Conservation (phyloP, 2,329 filamentous ascomycete species). For the Fusarium liriodendri region DNA sequence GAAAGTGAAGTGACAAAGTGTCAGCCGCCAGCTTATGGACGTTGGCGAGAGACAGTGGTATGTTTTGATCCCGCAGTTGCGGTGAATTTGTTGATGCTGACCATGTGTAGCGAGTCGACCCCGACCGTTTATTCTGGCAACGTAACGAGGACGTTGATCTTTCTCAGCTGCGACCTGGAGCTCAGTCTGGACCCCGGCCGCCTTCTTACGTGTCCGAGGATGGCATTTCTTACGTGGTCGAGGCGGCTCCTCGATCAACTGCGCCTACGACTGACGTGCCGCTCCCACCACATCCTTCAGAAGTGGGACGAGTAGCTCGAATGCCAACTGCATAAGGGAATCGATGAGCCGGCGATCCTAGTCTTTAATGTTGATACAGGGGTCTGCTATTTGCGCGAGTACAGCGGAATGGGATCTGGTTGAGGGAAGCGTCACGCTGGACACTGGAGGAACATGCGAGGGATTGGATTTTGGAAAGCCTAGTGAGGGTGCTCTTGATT, state of each 20-base stretch:
- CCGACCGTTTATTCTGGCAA: constrained; percentile 84
- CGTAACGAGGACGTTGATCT: constrained; percentile 62
- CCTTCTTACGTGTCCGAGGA: constrained; percentile 83
- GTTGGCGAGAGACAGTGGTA: constrained; percentile 87
- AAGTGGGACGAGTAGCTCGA: constrained; percentile 48
- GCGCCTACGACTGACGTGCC: constrained; percentile 59
- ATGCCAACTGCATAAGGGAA: constrained; percentile 27
- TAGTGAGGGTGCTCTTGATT: constrained; percentile 6
- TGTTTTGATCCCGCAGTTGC: constrained; percentile 48
- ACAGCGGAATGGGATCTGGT: background rate
- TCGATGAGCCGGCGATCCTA: background rate
- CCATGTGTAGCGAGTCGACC: constrained; percentile 74
- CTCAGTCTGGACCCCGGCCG: constrained; percentile 61
- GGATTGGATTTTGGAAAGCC: background rate
- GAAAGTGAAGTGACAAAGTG: constrained; percentile 66
- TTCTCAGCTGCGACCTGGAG: constrained; percentile 36
- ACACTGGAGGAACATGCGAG: background rate
- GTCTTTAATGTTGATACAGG: background rate
- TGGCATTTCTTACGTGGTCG: constrained; percentile 77
- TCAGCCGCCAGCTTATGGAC: constrained; percentile 85
- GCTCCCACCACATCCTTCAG: constrained; percentile 61
- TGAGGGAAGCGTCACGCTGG: background rate
- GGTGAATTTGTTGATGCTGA: constrained; percentile 9
- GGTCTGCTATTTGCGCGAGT: too few species aligned
- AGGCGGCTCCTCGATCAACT: constrained; percentile 71